Evolutionary conservation across 2,329 filamentous ascomycete genomes (phyloP).

Genomic region (Alternaria triticina): DNA sequence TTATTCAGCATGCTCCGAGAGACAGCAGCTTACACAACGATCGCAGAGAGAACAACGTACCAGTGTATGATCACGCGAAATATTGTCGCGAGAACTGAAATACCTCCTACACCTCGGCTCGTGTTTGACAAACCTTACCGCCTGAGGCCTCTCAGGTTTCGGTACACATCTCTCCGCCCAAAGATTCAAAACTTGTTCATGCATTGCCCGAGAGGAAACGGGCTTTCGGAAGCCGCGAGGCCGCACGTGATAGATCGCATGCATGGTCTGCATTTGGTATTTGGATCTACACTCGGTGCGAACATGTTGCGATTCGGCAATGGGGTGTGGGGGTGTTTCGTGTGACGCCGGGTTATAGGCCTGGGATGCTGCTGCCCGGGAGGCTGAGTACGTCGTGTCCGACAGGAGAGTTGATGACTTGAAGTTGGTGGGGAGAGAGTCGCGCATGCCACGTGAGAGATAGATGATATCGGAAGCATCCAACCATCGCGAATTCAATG

Average conservation of each 20-base stretch:
- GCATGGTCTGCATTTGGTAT: slow-evolving; percentile 7
- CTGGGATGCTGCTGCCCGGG: background rate
- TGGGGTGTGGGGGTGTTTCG: background rate
- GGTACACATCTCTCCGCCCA: background rate
- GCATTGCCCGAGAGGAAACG: slow-evolving; percentile 5
- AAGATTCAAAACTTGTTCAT: slow-evolving; percentile 4
- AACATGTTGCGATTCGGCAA: background rate
- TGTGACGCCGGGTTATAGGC: background rate
- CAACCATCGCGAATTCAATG: background rate
- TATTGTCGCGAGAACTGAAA: slow-evolving; percentile 5
- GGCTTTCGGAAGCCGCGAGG: background rate
- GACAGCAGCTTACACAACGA: background rate
- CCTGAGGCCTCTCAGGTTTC: slow-evolving; percentile 10
- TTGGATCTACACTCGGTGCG: background rate
- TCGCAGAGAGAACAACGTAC: background rate
- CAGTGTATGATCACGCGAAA: background rate
- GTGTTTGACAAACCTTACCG: slow-evolving; percentile 9
- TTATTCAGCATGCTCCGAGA: background rate
- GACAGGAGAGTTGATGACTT: background rate
- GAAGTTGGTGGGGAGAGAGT: background rate
- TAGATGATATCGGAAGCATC: background rate
- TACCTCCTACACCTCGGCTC: background rate
- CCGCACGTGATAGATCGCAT: background rate
- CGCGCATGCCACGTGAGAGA: background rate
- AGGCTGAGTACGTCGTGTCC: background rate